phyloP scores from a whole-genome alignment of 1,139 yeast species.

The Groenewaldozyma auringiensis region DNA sequence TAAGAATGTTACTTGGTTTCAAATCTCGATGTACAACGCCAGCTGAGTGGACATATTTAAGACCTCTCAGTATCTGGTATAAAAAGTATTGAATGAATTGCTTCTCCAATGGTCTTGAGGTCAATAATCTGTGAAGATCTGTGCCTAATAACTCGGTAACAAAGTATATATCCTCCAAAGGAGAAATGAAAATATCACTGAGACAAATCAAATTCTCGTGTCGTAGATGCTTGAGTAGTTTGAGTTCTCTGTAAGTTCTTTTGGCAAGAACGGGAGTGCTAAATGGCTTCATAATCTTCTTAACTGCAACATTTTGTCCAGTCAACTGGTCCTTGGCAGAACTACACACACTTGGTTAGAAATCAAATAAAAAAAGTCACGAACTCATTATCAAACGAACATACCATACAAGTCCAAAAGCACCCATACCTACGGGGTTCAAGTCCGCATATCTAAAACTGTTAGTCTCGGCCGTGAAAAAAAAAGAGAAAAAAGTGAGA shows the following conservation, averaged over 20 bases:
- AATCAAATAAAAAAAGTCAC: too few relatives aligned
- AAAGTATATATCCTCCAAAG: constrained; percentile 92
- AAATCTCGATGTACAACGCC: constrained; percentile 95
- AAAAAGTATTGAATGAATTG: constrained; percentile 95
- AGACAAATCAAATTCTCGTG: constrained; percentile 92
- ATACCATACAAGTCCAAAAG: constrained; percentile 87
- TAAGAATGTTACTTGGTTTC: constrained; percentile 85
- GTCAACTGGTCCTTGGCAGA: constrained; percentile 91
- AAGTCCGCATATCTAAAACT: constrained; percentile 65
- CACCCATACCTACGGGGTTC: constrained; percentile 99
- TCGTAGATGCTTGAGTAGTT: constrained; percentile 82
- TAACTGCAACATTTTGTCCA: constrained; percentile 90
- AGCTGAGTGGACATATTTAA: constrained; percentile 93
- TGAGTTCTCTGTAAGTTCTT: constrained; percentile 91
- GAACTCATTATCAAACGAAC: too few relatives aligned
- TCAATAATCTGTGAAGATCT: constrained; percentile 82
- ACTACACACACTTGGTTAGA: too few relatives aligned
- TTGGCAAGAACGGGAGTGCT: constrained; percentile 91
- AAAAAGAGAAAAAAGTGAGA: too few relatives aligned
- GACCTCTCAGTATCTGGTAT: constrained; percentile 86
- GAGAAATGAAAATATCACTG: constrained; percentile 90
- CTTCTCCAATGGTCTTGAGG: constrained; percentile 88
- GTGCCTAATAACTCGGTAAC: constrained; percentile 97
- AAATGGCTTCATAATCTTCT: constrained; percentile 96
- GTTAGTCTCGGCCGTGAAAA: not conserved